Evolutionary conservation across 257 asterid species (phyloP).

Genomic region (Ilex asprella): DNA sequence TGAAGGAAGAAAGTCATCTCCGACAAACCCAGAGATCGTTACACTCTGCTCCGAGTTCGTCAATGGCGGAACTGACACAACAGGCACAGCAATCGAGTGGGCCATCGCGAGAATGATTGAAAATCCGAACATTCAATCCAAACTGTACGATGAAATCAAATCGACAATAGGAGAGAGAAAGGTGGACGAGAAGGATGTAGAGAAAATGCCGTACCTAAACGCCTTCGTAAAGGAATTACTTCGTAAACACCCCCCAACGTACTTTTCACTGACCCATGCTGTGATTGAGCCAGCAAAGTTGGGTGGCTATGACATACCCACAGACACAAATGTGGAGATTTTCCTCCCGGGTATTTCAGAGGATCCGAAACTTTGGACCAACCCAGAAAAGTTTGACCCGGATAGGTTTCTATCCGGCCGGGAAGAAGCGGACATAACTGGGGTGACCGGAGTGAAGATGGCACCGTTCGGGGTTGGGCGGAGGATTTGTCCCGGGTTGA

Average conservation of each 20-base stretch:
- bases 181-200: conserved; percentile 70
- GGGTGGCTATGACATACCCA: conserved; percentile 76
- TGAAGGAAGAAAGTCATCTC: conserved; percentile 65
- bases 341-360: conserved; percentile 55
- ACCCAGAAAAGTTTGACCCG: conserved; percentile 77
- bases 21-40: conserved; percentile 54
- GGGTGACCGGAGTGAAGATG: conserved; percentile 66
- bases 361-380: conserved; percentile 70
- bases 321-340: conserved; percentile 57
- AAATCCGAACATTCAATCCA: conserved; percentile 53
- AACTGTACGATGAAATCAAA: conserved; percentile 55
- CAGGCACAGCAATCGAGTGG: conserved; percentile 88
- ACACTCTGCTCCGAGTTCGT: conserved; percentile 75
- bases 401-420: conserved; percentile 54
- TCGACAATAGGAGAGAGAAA: conserved; percentile 39
- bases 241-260: conserved; percentile 86
- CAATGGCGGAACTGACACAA: conserved; percentile 94
- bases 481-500: conserved; percentile 90
- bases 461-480: conserved; percentile 84
- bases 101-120: conserved; percentile 70
- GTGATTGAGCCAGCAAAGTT: conserved; percentile 63
- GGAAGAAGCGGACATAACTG: conserved; percentile 86
- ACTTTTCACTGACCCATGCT: conserved; percentile 61
- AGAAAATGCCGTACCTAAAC: conserved; percentile 64
- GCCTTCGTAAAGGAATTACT: conserved; percentile 75